phyloP scores from a whole-genome alignment of 768 basidiomycete genomes.

The Boletus sensibilis region DNA sequence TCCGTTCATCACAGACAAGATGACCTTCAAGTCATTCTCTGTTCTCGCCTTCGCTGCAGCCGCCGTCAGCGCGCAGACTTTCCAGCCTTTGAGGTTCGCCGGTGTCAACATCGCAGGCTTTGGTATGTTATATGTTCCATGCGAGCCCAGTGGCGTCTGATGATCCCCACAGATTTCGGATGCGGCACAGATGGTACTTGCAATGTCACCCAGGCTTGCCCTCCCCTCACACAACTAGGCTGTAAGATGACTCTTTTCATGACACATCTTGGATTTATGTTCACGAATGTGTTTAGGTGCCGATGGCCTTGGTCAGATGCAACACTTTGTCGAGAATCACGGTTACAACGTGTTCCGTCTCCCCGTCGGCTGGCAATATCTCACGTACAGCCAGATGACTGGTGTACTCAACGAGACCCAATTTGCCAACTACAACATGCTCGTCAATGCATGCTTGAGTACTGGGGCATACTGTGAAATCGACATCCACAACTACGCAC shows the following conservation, averaged over 20 bases:
- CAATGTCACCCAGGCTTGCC: slow-evolving; percentile 37
- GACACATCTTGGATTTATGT: neutral
- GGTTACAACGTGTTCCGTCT: slow-evolving; percentile 59
- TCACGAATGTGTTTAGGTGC: slow-evolving; percentile 4
- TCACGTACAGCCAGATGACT: slow-evolving; percentile 38
- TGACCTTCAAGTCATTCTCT: slow-evolving; percentile 21
- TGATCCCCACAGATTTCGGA: slow-evolving; percentile 40
- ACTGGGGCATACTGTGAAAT: slow-evolving; percentile 54
- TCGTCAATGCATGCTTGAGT: slow-evolving; percentile 36
- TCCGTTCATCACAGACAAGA: slow-evolving; percentile 1
- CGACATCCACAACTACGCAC: slow-evolving; percentile 62
- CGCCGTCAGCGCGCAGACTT: slow-evolving; percentile 18
- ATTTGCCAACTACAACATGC: slow-evolving; percentile 53
- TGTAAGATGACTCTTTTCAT: slow-evolving; percentile 27
- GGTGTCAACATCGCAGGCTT: slow-evolving; percentile 58
- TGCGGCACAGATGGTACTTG: slow-evolving; percentile 47
- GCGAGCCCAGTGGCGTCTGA: neutral
- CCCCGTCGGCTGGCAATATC: slow-evolving; percentile 60
- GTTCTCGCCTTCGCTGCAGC: slow-evolving; percentile 8
- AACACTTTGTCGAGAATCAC: slow-evolving; percentile 55
- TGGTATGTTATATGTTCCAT: slow-evolving; percentile 20
- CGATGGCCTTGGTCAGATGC: slow-evolving; percentile 49
- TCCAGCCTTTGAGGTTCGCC: slow-evolving; percentile 32
- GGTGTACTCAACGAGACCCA: slow-evolving; percentile 43
- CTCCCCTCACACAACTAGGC: slow-evolving; percentile 46